Evolutionary conservation across 345 rosid species (phyloP).

Genomic region (Rhodamnia rubescens): DNA sequence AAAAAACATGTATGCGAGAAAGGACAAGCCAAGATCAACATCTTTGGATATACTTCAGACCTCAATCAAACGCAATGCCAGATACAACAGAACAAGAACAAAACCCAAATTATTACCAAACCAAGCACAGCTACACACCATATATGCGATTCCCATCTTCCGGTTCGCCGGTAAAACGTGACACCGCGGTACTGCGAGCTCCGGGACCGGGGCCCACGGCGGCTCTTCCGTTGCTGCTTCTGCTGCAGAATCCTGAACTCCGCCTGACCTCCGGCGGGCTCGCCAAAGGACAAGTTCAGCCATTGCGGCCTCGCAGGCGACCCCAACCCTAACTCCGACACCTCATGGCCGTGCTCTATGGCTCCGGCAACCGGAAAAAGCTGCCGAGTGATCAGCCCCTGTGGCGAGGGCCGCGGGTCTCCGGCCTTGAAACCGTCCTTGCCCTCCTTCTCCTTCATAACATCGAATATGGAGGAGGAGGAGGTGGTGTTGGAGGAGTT

Average conservation of each 20-base stretch:
- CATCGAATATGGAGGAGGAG: conserved; percentile 30
- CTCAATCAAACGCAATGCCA: neutral
- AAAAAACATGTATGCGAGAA: neutral
- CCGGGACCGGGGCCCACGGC: conserved; percentile 91
- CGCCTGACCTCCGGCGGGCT: conserved; percentile 8
- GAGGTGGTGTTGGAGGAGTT: conserved; percentile 22
- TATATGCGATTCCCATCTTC: conserved; percentile 99
- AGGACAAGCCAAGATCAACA: neutral
- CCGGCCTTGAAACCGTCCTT: neutral
- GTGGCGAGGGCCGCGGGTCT: conserved; percentile 1
- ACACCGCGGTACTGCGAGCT: conserved; percentile 98
- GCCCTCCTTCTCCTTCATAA: conserved; percentile 14
- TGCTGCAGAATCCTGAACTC: conserved; percentile 22
- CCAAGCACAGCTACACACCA: conserved; percentile 33
- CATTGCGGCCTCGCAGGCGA: conserved; percentile 17
- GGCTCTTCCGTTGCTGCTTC: conserved; percentile 45
- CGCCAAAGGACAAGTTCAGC: conserved; percentile 35
- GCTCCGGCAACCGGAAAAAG: conserved; percentile 36
- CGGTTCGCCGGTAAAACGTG: conserved; percentile 93
- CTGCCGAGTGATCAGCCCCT: conserved; percentile 19
- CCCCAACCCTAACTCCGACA: conserved; percentile 6
- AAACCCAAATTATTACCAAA: neutral
- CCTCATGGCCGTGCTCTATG: conserved; percentile 8
- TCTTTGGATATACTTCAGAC: neutral
- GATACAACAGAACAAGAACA: neutral